Conservation (phyloP, 805 yeast species). For the Metschnikowia corniflorae region DNA sequence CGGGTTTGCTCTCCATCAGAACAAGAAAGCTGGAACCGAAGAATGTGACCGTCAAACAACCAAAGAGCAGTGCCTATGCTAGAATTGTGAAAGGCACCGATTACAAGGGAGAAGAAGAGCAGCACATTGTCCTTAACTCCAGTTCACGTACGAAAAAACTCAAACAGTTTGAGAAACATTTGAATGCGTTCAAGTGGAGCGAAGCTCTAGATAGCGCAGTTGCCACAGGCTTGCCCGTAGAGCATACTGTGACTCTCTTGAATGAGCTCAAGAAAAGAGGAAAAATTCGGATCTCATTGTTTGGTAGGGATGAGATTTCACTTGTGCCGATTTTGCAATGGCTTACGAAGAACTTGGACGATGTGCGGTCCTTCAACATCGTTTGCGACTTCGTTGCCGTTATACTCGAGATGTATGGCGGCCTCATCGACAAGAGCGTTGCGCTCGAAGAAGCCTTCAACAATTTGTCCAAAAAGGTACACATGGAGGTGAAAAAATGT, state of each 20-base stretch:
- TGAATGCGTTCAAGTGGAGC: constrained; percentile 86
- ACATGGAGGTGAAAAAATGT: constrained; percentile 69
- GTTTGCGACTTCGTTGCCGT: constrained; percentile 68
- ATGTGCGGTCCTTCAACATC: constrained; percentile 63
- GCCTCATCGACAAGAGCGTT: constrained; percentile 68
- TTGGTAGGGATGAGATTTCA: constrained; percentile 80
- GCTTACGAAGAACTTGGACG: constrained; percentile 75
- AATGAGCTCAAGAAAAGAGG: constrained; percentile 87
- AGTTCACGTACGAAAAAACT: constrained; percentile 55
- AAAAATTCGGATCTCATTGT: constrained; percentile 75
- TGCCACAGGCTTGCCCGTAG: constrained; percentile 71
- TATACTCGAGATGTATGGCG: constrained; percentile 71
- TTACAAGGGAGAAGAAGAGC: constrained; percentile 86
- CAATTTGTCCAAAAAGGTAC: constrained; percentile 58
- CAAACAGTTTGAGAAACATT: constrained; percentile 75
- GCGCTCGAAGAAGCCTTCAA: constrained; percentile 70
- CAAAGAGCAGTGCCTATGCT: constrained; percentile 61
- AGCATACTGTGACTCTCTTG: constrained; percentile 75
- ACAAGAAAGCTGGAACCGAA: constrained; percentile 73
- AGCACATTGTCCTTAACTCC: constrained; percentile 60
- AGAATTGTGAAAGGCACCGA: constrained; percentile 89
- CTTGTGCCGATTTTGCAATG: constrained; percentile 84
- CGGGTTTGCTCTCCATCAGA: constrained; percentile 85
- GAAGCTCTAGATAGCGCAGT: constrained; percentile 91
- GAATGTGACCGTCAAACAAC: constrained; percentile 45